Conservation (phyloP, 768 basidiomycete genomes). For the Leccinum uliginosum region DNA sequence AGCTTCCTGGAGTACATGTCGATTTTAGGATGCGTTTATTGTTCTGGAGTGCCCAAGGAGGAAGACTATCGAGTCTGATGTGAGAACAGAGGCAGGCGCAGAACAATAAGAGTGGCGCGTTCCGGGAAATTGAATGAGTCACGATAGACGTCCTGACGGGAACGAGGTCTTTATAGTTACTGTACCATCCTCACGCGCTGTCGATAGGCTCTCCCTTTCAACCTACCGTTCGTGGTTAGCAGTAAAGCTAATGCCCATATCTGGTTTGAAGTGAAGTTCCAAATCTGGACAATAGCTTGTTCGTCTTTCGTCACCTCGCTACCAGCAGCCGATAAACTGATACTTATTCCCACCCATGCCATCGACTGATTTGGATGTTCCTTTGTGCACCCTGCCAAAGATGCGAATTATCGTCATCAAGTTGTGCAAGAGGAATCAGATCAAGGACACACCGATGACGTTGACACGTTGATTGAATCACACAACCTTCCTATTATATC, state of each 20-base stretch:
- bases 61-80: neutral
- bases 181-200: conserved; percentile 2
- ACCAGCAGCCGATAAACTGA: neutral
- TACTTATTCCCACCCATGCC: neutral
- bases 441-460: neutral
- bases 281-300: conserved; percentile 28
- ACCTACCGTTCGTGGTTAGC: conserved; percentile 24
- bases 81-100: conserved; percentile 5
- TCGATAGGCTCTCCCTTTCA: conserved; percentile 17
- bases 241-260: conserved; percentile 17
- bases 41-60: conserved; percentile 14
- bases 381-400: conserved; percentile 17
- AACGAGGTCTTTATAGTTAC: conserved; percentile 24
- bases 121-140: conserved; percentile 18
- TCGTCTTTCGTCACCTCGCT: conserved; percentile 1
- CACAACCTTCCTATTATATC: conserved; percentile 2
- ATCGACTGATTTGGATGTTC: conserved; percentile 14
- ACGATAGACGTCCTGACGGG: neutral
- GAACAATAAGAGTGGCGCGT: conserved; percentile 31
- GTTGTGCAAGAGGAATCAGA: neutral
- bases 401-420: neutral
- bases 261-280: conserved; percentile 11
- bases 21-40: conserved; percentile 27
- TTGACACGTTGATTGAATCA: neutral
- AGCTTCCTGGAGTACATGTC: conserved; percentile 27